A percentile compares a stretch with the other conserved stretches of the same genome.
Evolutionary conservation across 2,329 filamentous ascomycete genomes (phyloP).

Genomic region (Phaeoacremonium minimum): DNA sequence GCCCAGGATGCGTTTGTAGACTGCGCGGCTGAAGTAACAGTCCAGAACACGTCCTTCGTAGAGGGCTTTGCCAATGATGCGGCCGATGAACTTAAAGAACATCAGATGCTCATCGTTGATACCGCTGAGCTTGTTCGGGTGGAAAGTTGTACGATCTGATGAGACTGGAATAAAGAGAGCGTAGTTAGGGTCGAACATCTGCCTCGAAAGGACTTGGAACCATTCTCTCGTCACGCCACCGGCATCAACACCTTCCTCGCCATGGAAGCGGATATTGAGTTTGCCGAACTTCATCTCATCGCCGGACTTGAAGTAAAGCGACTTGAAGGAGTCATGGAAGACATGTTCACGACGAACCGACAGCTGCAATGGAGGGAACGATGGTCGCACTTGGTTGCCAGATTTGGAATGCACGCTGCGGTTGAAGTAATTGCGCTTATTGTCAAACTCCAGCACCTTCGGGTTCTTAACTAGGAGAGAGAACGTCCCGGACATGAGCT

Average conservation of each 20-base stretch:
- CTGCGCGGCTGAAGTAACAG: constrained; percentile 97
- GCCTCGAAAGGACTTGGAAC: constrained; percentile 95
- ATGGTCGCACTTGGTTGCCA: constrained; percentile 63
- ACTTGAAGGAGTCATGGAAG: constrained; percentile 97
- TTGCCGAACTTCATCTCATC: constrained; percentile 99
- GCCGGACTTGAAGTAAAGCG: constrained; percentile 92
- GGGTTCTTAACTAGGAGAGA: constrained; percentile 95
- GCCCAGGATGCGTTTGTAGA: constrained; percentile 96
- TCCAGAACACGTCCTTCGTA: constrained; percentile 95
- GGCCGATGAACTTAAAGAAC: constrained; percentile 99
- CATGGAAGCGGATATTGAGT: constrained; percentile 94
- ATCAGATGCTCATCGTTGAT: constrained; percentile 94
- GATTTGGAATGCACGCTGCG: constrained; percentile 75
- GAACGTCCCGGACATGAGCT: constrained; percentile 98
- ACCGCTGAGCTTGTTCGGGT: constrained; percentile 89
- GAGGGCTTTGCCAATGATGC: constrained; percentile 95
- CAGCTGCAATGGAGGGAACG: constrained; percentile 72
- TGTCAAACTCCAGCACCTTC: constrained; percentile 98
- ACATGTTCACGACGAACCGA: constrained; percentile 90
- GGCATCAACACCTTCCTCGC: constrained; percentile 95
- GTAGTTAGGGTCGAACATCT: constrained; percentile 99
- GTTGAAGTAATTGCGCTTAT: constrained; percentile 99
- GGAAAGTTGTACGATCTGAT: constrained; percentile 96
- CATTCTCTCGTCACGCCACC: constrained; percentile 97
- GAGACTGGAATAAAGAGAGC: constrained; percentile 95